Percentiles rank a stretch among this genome's conserved stretches.
Conservation (phyloP, 116 monocot genomes). For the Papilionanthe hybrid region DNA sequence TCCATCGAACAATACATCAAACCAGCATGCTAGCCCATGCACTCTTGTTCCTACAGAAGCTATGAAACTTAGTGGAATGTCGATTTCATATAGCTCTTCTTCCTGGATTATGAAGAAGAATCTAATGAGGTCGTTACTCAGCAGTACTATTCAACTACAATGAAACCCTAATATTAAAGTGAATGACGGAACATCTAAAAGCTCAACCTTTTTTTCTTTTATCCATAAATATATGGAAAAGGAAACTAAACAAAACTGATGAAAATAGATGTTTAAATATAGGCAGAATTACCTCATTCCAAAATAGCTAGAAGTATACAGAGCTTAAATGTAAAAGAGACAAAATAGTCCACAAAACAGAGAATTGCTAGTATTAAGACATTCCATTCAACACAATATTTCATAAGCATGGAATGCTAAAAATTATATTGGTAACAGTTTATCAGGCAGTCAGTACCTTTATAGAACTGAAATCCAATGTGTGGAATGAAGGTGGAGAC, state of each 20-base stretch:
- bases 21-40: conserved; percentile 98
- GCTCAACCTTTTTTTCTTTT: background rate
- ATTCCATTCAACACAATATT: background rate
- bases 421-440: background rate
- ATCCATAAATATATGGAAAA: background rate
- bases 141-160: background rate
- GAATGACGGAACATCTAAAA: background rate
- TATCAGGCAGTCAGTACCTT: conserved; percentile 41
- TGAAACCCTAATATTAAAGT: background rate
- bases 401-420: background rate
- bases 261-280: background rate
- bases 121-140: background rate
- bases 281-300: background rate
- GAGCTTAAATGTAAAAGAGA: background rate
- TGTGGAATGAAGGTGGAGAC: conserved; percentile 70
- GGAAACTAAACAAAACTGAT: background rate
- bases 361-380: background rate
- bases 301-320: background rate
- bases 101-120: conserved; percentile 37
- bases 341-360: too few relatives aligned
- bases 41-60: conserved; percentile 82
- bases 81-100: conserved; percentile 93
- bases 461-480: conserved; percentile 68
- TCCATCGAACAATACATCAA: conserved; percentile 96
- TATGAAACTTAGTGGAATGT: conserved; percentile 77